A percentile compares a stretch with the other conserved stretches of the same genome.
Evolutionary conservation across 495 filamentous ascomycete genomes (phyloP).

Genomic region (Penicillium coprophilum): DNA sequence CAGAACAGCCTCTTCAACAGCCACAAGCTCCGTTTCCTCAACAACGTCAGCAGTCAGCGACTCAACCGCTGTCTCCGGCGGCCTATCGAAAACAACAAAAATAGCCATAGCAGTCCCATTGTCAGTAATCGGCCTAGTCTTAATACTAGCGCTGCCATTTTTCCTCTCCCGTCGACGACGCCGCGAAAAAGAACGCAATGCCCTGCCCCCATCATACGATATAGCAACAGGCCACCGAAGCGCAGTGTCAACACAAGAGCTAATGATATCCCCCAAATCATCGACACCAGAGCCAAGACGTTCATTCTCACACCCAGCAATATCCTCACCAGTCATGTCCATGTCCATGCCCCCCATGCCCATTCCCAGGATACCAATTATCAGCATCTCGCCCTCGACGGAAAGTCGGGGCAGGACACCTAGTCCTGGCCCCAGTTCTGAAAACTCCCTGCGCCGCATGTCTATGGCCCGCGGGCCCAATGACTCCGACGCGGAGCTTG

Average conservation of each 20-base stretch:
- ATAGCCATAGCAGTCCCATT: conserved; percentile 43
- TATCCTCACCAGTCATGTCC: neutral
- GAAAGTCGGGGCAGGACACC: conserved; percentile 1
- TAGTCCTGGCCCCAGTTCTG: neutral
- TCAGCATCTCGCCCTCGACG: conserved; percentile 11
- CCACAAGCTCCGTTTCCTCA: conserved; percentile 1
- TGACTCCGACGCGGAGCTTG: conserved; percentile 11
- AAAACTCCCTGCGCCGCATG: conserved; percentile 1
- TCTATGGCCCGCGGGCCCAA: neutral
- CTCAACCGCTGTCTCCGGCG: conserved; percentile 9
- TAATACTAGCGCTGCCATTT: conserved; percentile 28
- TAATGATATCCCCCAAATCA: conserved; percentile 13
- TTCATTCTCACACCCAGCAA: conserved; percentile 1
- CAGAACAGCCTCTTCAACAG: neutral
- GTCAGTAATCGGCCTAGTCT: conserved; percentile 30
- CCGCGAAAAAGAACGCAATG: conserved; percentile 14
- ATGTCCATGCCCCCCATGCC: neutral
- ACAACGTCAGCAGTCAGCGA: neutral
- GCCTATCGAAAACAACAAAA: conserved; percentile 28
- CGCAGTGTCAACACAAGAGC: conserved; percentile 21
- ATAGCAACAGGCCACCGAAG: conserved; percentile 13
- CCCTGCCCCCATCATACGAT: conserved; percentile 13
- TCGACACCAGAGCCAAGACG: neutral
- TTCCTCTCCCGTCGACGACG: conserved; percentile 29
- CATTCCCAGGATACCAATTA: conserved; percentile 5